Base-by-base conservation (phyloP, 495 filamentous ascomycete genomes). In the Xylaria bambusicola region DNA sequence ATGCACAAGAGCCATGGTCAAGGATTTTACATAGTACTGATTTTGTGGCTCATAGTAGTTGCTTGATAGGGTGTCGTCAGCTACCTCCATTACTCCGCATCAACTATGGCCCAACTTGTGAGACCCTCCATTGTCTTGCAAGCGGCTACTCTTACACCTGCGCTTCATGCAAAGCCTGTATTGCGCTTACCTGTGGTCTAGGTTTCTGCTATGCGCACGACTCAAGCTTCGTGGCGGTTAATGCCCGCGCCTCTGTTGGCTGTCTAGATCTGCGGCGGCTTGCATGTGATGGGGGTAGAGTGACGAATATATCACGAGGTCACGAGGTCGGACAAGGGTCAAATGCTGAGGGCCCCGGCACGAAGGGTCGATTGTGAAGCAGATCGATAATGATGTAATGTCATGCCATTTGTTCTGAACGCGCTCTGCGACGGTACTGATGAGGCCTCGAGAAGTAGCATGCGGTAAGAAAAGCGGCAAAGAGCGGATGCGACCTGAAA, bases 401-500 rank as follows among this genome's bases (percentile, higher is more conserved):
- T 6, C 10, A 21, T 41, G 18, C n/a, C 15, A n/a, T 36, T 58
- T n/a, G n/a, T n/a, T n/a, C n/a, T n/a, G n/a, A n/a, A n/a, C 55
- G 31, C 35, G 15, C 54, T 5, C 29, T 33, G 29, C 29, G 29
- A n/a, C 29, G 10, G 29, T 33, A 5, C n/a, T 51, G n/a, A n/a
- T 21, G 10, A 13, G 40, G 42, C 33, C 41, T 49, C 33, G 24
- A 12, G 33, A 3, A 21, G 45, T 49, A 48, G 49, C 48, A 31
- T 38, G 53, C 38, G 17, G 57, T 23, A 33, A 64, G 46, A 47
- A 38, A 23, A 24, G 17, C 29, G 35, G 24, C 51, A 62, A 54
- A 45, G 56, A 63, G 47, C 52, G 49, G 52, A 48, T 38, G 56
- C 58, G 54, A 62, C 57, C 6, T 3, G 7, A 38, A 33, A 12